Percentiles rank a stretch among this genome's conserved stretches.
phyloP scores from a whole-genome alignment of 2,329 filamentous ascomycete genomes.

The Monosporascus sp. region DNA sequence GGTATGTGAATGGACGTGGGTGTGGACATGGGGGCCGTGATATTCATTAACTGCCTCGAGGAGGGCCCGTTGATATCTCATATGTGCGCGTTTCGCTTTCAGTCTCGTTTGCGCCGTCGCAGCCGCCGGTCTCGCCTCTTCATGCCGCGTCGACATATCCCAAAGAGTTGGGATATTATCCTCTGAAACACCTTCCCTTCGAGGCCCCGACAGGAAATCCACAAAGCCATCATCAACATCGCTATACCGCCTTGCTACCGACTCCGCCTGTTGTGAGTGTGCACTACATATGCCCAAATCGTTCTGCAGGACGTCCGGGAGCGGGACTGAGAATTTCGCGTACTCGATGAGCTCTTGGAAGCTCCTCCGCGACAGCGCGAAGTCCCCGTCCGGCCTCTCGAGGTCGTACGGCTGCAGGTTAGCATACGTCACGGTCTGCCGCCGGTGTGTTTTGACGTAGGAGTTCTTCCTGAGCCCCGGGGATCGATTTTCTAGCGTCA shows the following conservation, averaged over 20 bases:
- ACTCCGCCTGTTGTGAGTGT: background rate
- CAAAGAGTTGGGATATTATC: too few relatives aligned
- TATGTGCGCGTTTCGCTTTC: background rate
- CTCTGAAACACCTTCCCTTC: too few relatives aligned
- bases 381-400: conserved; percentile 8
- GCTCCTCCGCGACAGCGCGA: conserved; percentile 9
- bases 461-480: conserved; percentile 11
- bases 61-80: background rate
- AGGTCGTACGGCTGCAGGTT: conserved; percentile 10
- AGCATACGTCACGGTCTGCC: conserved; percentile 5
- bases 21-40: background rate
- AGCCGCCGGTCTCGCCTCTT: background rate
- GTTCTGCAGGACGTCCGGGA: background rate
- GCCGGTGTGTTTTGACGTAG: conserved; percentile 12
- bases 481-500: conserved; percentile 8
- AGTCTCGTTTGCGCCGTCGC: background rate
- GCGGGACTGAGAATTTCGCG: conserved; percentile 9
- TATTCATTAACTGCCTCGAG: background rate
- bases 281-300: background rate
- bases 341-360: conserved; percentile 17
- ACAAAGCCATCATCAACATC: too few relatives aligned
- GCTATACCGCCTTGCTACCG: background rate
- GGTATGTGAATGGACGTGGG: background rate
- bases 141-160: too few relatives aligned
- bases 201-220: too few relatives aligned